Conservation (phyloP, 2,329 filamentous ascomycete genomes). For the Phaeosphaeria sp. region DNA sequence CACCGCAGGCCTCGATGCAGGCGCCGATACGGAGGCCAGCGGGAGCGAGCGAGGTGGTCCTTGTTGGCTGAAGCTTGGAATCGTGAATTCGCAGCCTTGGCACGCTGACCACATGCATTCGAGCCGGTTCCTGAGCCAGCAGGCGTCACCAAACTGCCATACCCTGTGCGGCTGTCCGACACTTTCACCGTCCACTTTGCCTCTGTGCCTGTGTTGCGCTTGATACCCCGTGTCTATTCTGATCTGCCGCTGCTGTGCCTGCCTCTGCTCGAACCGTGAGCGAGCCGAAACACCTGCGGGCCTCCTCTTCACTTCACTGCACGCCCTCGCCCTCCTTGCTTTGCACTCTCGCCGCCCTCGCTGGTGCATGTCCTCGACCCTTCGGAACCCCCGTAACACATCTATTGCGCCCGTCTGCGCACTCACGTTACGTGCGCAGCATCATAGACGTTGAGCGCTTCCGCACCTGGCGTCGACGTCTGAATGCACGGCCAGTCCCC, state of each 20-base stretch:
- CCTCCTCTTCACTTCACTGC: background rate
- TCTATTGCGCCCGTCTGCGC: background rate
- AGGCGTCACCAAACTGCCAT: constrained; percentile 10
- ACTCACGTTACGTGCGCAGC: constrained; percentile 4
- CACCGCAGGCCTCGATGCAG: background rate
- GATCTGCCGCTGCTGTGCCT: background rate
- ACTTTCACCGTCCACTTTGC: constrained; percentile 8
- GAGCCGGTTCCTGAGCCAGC: constrained; percentile 10
- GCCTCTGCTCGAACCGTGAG: constrained; percentile 1
- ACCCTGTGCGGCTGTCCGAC: constrained; percentile 3
- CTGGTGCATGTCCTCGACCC: constrained; percentile 11
- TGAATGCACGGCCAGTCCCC: constrained; percentile 14
- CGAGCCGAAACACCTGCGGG: constrained; percentile 16
- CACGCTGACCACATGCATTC: constrained; percentile 2
- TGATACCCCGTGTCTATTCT: constrained; percentile 5
- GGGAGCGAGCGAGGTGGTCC: background rate
- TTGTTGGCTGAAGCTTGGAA: constrained; percentile 4
- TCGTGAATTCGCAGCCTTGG: background rate
- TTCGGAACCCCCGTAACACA: constrained; percentile 1
- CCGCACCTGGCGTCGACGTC: constrained; percentile 8
- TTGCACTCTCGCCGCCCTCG: constrained; percentile 1
- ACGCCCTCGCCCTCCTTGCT: constrained; percentile 6
- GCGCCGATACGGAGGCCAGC: constrained; percentile 1
- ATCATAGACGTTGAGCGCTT: constrained; percentile 7
- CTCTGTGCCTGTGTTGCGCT: constrained; percentile 13